Evolutionary conservation across 2,329 filamentous ascomycete genomes (phyloP), one percentile per base, ranked within the genome.

Genomic region (Xylariomycetidae sp.): DNA sequence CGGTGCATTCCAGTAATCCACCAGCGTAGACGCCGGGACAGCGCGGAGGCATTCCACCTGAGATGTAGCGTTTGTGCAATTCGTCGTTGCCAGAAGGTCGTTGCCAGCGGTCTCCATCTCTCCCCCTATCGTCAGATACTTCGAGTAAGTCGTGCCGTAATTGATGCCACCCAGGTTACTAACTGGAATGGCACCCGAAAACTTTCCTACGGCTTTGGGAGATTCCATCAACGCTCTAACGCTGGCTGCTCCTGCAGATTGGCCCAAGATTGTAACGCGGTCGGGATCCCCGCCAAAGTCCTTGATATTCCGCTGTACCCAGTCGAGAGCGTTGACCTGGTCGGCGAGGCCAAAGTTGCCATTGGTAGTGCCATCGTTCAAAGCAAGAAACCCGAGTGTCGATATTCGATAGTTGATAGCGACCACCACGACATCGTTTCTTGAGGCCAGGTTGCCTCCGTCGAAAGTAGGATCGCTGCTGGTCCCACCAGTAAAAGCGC

Each of bases 341-440:
- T 74, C 69, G 4, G 58, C 60, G 2, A 74, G 51, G 5, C 67
- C 67, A 32, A 63, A 69, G 35, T 73, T 73, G 18, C 68, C 68
- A 13, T 64, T 65, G 3, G 64, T 60, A 4, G 58, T 49, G 12
- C 64, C 61, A 40, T 70, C 60, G 16, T 60, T 44, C 6, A 77
- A 59, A 1, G 74, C 74, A 0, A 79, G 56, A 44, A 76, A 79
- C 0, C 76, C 76, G 1, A 79, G 59, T 0, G 71, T 75, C 0
- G 63, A 65, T 4, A 79, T 55, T 7, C 76, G 70, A 51, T 79
- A 79, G 56, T 79, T 79, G 57, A 78, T 72, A 14, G 58, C 53
- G 6, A 80, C 75, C 3, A 76, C 64, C 0, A 80, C 70, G 13
- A 79, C 64, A 39, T 79, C 74, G 15, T 73, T 73, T 30, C 74